Conservation (phyloP, 2,329 filamentous ascomycete genomes). For the Botrytis fabae region DNA sequence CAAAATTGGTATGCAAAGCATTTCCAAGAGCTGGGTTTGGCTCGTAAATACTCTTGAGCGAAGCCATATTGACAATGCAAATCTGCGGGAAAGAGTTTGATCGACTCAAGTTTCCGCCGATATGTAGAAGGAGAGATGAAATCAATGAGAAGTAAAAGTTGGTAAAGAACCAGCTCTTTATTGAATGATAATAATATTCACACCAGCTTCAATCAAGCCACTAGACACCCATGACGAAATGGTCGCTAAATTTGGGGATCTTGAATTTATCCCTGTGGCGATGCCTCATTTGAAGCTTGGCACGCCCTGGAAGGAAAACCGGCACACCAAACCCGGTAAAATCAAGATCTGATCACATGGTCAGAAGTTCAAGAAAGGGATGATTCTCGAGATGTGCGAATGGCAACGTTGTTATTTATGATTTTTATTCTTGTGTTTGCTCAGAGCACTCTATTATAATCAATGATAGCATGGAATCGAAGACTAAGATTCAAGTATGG, state of each 20-base stretch:
- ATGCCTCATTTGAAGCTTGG: neutral
- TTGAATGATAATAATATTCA: constrained; percentile 9
- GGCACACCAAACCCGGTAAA: neutral
- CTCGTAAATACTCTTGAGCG: constrained; percentile 33
- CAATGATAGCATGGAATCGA: no score
- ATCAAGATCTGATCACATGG: no score
- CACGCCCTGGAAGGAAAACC: no score
- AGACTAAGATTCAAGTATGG: no score
- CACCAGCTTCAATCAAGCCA: constrained; percentile 14
- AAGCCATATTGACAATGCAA: constrained; percentile 33
- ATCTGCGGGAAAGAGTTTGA: constrained; percentile 19
- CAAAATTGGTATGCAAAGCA: constrained; percentile 44
- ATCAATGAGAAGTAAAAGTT: constrained; percentile 22
- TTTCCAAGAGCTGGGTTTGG: constrained; percentile 29
- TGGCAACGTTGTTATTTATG: no score
- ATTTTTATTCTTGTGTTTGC: no score
- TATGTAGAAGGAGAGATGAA: constrained; percentile 8
- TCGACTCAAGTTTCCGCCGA: neutral
- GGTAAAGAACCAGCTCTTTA: constrained; percentile 22
- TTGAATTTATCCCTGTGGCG: constrained; percentile 7
- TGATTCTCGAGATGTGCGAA: no score
- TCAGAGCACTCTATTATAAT: no score
- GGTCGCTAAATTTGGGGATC: constrained; percentile 12
- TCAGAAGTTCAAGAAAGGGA: no score
- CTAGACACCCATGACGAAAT: constrained; percentile 15